Percentiles rank a stretch among this genome's conserved stretches.
phyloP scores from a whole-genome alignment of 192 early-diverging fungal species.

The Gorgonomyces haynaldii region DNA sequence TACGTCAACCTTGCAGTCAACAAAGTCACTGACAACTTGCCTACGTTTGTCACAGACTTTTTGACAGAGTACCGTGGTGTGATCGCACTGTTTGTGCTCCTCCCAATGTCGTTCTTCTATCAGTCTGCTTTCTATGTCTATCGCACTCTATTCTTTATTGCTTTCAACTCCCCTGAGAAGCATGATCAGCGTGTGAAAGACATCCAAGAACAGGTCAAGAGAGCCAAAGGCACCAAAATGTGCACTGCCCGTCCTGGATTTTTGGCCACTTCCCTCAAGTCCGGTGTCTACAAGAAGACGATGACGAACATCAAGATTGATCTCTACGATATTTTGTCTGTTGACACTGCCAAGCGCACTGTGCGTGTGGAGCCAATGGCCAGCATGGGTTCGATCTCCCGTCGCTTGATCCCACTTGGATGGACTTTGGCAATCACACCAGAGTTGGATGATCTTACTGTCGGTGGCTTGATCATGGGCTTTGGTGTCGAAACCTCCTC shows the following conservation, averaged over 20 bases:
- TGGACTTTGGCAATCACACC: constrained; percentile 23
- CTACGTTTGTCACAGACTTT: too few relatives aligned
- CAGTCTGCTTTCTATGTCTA: constrained; percentile 15
- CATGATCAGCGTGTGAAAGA: constrained; percentile 20
- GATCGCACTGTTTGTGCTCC: constrained; percentile 18
- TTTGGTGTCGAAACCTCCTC: constrained; percentile 27
- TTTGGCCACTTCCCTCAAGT: constrained; percentile 13
- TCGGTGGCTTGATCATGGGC: constrained; percentile 28
- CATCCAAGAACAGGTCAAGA: constrained; percentile 23
- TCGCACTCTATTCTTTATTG: constrained; percentile 16
- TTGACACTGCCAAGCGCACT: constrained; percentile 12
- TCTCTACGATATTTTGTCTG: constrained; percentile 23
- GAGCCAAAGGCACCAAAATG: constrained; percentile 17
- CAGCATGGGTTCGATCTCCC: constrained; percentile 27
- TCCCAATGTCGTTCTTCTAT: constrained; percentile 23
- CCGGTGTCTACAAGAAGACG: constrained; percentile 16
- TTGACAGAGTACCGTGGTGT: constrained; percentile 18
- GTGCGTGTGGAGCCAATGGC: constrained; percentile 23
- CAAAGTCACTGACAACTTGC: too few relatives aligned
- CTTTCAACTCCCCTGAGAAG: constrained; percentile 11
- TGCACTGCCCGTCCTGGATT: constrained; percentile 26
- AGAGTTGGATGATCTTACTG: constrained; percentile 30
- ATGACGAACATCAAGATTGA: constrained; percentile 14
- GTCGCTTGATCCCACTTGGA: constrained; percentile 19
- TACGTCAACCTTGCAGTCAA: neutral